Base-by-base conservation (phyloP, 495 filamentous ascomycete species). In the Aspergillus funiculosus region DNA sequence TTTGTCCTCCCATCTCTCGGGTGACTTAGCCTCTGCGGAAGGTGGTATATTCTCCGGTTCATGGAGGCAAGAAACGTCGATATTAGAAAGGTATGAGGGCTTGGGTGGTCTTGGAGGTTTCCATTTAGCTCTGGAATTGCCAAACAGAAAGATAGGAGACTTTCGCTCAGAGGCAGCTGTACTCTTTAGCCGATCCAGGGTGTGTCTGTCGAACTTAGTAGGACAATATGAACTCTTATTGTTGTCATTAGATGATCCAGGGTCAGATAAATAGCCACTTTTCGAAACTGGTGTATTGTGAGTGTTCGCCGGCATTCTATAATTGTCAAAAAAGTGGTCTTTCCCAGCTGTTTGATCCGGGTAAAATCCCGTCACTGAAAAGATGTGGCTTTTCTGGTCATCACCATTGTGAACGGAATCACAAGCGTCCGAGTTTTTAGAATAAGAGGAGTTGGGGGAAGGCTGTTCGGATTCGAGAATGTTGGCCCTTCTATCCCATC, bases 211-310 rank as follows among this genome's bases (percentile, higher is more conserved):
- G 13, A 13, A 34, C 15, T 28, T 44, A 13, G 10, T 28, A 9
- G 41, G 25, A 37, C 43, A 14, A 20, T 39, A 24, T 47, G 9
- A 19, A 43, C 47, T 18, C 49, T 39, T 7, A 15, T 48, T 58
- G 28, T 50, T 13, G 20, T 29, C 46, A 15, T 28, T 20, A 2
- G 25, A 31, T 1, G 35, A 40, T 21, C 41, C 41, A n/a, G n/a
- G 17, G n/a, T 39, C 36, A 21, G 21, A 26, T 21, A 34, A n/a
- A 35, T 20, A 18, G 15, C 48, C 41, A 19, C 35, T 45, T 28
- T 18, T 39, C 4, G 54, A 58, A 5, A 48, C 51, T 1, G 61
- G 60, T 3, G 63, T 62, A 44, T 62, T 62, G 15, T 55, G 51
- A 5, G 60, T 53, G 17, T 54, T 58, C 17, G 24, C 18, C 2